Conservation (phyloP, 495 filamentous ascomycete genomes). For the Podospora anserina region DNA sequence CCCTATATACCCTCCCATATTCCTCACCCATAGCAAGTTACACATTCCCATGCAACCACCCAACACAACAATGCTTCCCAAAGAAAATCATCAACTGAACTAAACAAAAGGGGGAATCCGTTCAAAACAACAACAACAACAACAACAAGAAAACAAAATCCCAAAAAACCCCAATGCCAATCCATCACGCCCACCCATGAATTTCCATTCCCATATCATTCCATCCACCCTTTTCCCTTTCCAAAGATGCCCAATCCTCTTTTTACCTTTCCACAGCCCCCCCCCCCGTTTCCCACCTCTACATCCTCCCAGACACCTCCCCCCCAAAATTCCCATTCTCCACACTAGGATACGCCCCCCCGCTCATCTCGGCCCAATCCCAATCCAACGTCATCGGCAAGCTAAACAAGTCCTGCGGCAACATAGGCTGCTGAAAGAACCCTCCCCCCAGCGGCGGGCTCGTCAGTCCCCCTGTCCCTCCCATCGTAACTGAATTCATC, state of each 20-base stretch:
- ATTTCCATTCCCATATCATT: neutral
- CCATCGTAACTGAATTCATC: constrained; percentile 18
- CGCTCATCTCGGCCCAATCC: constrained; percentile 93
- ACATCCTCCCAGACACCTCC: neutral
- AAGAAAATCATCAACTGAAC: neutral
- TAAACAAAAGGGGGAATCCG: constrained; percentile 4
- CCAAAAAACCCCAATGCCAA: neutral
- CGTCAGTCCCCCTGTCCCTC: constrained; percentile 35
- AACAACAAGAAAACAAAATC: neutral
- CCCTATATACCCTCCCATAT: neutral
- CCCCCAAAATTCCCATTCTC: constrained; percentile 49
- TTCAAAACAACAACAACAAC: neutral
- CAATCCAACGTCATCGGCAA: constrained; percentile 96
- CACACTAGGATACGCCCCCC: constrained; percentile 49
- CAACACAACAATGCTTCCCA: neutral
- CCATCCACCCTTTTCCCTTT: neutral
- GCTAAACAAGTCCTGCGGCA: constrained; percentile 96
- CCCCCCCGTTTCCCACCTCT: neutral
- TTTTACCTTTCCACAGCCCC: neutral
- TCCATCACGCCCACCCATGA: neutral
- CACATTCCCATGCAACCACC: constrained; percentile 1
- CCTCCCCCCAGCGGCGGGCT: constrained; percentile 36
- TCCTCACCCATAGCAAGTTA: neutral
- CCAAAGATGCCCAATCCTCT: neutral
- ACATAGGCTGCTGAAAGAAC: constrained; percentile 73